A percentile compares a stretch with the other conserved stretches of the same genome.
phyloP scores from a whole-genome alignment of 805 yeast species.

The Lachancea waltii region DNA sequence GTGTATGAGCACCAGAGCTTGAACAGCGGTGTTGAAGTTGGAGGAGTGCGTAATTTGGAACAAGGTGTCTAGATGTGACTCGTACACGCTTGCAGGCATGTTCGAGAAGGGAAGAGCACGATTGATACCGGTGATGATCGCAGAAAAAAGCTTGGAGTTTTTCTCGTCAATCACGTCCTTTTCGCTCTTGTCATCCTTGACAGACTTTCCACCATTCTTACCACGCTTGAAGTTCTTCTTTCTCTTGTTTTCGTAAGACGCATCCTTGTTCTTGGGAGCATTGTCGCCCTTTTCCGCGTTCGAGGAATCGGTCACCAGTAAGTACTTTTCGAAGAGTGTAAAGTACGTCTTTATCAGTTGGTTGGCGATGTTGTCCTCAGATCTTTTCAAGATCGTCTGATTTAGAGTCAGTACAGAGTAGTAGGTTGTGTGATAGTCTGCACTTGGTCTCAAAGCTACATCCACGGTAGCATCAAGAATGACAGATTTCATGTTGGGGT shows the following conservation, averaged over 20 bases:
- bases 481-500: slow-evolving; percentile 90
- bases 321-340: slow-evolving; percentile 74
- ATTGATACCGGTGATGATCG: slow-evolving; percentile 87
- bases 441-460: slow-evolving; percentile 61
- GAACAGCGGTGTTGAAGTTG: slow-evolving; percentile 89
- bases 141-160: slow-evolving; percentile 78
- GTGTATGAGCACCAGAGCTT: slow-evolving; percentile 79
- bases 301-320: slow-evolving; percentile 56
- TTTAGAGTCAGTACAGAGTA: slow-evolving; percentile 83
- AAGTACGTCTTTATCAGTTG: slow-evolving; percentile 77
- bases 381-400: slow-evolving; percentile 80
- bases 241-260: slow-evolving; percentile 50
- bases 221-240: slow-evolving; percentile 75
- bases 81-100: slow-evolving; percentile 62
- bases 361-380: slow-evolving; percentile 78
- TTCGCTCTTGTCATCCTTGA: slow-evolving; percentile 57
- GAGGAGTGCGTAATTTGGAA: slow-evolving; percentile 90
- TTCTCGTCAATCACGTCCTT: slow-evolving; percentile 68
- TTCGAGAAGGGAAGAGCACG: slow-evolving; percentile 92
- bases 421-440: slow-evolving; percentile 83
- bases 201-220: slow-evolving; percentile 82
- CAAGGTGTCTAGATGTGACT: slow-evolving; percentile 72
- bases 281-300: slow-evolving; percentile 35
- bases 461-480: slow-evolving; percentile 77
- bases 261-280: slow-evolving; percentile 34